Percentiles rank a stretch among this genome's conserved stretches.
Conservation (phyloP, 768 basidiomycete species). For the Boletellus emodensis region DNA sequence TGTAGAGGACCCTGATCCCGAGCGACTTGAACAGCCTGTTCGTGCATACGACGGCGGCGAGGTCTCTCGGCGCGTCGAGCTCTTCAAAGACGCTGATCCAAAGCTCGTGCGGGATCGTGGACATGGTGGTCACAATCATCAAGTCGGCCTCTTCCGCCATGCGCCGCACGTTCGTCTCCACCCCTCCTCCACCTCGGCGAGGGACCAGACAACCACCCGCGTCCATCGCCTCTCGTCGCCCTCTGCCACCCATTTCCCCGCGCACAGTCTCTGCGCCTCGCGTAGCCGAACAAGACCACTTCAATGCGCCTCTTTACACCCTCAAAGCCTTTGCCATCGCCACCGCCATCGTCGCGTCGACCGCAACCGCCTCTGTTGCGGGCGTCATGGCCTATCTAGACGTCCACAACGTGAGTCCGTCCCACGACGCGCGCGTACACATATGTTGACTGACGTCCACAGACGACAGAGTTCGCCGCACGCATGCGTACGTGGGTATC, state of each 20-base stretch:
- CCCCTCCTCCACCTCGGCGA: neutral
- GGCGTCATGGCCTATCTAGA: constrained; percentile 51
- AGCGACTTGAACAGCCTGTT: constrained; percentile 31
- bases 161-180: neutral
- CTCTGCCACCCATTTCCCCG: neutral
- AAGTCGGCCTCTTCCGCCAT: neutral
- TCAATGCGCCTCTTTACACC: constrained; percentile 51
- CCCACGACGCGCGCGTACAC: too few species aligned
- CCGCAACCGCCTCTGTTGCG: constrained; percentile 43
- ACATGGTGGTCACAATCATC: constrained; percentile 8
- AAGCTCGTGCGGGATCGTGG: constrained; percentile 33
- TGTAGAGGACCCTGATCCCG: constrained; percentile 31
- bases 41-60: constrained; percentile 30
- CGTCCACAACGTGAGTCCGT: constrained; percentile 45
- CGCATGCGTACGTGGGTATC: constrained; percentile 51
- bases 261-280: neutral
- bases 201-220: neutral
- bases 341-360: constrained; percentile 51
- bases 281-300: constrained; percentile 27
- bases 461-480: constrained; percentile 59
- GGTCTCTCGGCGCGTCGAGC: constrained; percentile 27
- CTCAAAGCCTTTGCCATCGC: constrained; percentile 65
- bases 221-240: neutral
- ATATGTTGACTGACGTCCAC: neutral
- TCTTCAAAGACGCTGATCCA: constrained; percentile 39